These are phyloP conservation scores for Phytophthora constricta DNA, from an alignment of 352 stramenopile species.

Conservation along the genomic window DNA sequence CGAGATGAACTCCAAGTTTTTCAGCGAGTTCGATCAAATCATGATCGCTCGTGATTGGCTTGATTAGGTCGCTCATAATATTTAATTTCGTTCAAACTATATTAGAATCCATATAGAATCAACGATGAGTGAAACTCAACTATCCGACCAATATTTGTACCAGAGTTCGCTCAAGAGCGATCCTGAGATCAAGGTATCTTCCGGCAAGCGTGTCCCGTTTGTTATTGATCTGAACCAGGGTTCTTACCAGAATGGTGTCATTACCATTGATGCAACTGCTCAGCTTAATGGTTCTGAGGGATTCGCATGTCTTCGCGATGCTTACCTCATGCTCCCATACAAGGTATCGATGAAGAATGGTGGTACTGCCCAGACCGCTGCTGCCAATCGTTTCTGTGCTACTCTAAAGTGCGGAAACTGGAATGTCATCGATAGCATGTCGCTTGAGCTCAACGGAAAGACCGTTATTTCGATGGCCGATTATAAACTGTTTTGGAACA, in stretches of 20 bases:
- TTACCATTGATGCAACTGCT: constrained; percentile 5
- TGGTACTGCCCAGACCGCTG: no score
- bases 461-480: constrained; percentile 12
- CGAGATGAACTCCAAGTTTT: background rate
- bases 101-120: background rate
- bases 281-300: constrained; percentile 7
- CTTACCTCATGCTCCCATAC: constrained; percentile 11
- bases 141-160: constrained; percentile 10
- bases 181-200: background rate
- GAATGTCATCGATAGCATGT: constrained; percentile 20
- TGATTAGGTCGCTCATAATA: background rate
- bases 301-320: constrained; percentile 7
- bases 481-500: constrained; percentile 17
- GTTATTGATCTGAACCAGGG: constrained; percentile 9
- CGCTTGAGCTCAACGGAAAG: constrained; percentile 11
- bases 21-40: background rate
- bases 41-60: background rate
- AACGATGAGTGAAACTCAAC: background rate
- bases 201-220: background rate
- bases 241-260: background rate
- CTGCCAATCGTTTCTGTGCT: background rate
- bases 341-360: constrained; percentile 7
- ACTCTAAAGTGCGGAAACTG: constrained; percentile 6
- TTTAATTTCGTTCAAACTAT: background rate
- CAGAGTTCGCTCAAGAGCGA: background rate